Percentiles rank a stretch among this genome's conserved stretches.
phyloP scores from a whole-genome alignment of 2,329 filamentous ascomycete genomes.

The Aspergillus sp. region DNA sequence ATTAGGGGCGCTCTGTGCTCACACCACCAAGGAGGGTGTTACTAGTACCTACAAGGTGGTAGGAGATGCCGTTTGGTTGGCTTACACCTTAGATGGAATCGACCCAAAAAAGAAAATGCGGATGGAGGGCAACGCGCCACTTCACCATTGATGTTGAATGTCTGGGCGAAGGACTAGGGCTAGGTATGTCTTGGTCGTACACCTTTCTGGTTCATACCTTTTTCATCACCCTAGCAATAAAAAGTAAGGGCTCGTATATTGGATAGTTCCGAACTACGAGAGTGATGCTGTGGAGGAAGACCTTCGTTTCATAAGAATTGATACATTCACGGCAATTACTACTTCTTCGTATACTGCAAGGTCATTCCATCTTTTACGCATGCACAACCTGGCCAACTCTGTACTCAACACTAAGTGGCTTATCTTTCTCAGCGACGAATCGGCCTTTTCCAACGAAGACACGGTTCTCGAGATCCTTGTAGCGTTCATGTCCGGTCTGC shows the following conservation, averaged over 20 bases:
- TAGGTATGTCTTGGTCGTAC: too few relatives aligned
- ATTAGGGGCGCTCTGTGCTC: too few relatives aligned
- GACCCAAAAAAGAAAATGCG: too few relatives aligned
- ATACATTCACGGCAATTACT: background rate
- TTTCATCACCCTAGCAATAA: background rate
- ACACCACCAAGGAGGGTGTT: too few relatives aligned
- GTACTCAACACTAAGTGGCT: slow-evolving; percentile 42
- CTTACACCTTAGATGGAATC: too few relatives aligned
- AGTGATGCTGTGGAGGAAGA: background rate
- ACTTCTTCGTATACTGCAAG: background rate
- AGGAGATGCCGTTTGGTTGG: too few relatives aligned
- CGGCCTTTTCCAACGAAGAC: slow-evolving; percentile 43
- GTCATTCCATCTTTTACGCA: slow-evolving; percentile 10
- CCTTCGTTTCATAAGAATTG: background rate
- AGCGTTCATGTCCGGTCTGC: slow-evolving; percentile 42
- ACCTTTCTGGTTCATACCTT: background rate
- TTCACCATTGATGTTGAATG: too few relatives aligned
- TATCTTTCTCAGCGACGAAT: slow-evolving; percentile 39
- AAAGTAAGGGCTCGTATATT: background rate
- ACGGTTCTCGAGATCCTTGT: slow-evolving; percentile 42
- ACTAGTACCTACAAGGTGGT: too few relatives aligned
- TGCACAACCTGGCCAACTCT: slow-evolving; percentile 40
- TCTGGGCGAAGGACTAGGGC: too few relatives aligned
- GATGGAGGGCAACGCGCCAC: too few relatives aligned
- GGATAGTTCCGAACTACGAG: background rate